A percentile compares a stretch with the other conserved stretches of the same genome.
These are phyloP conservation scores for Bryopsis sp. DNA, from an alignment of 139 green algal genomes.

Conservation along the genomic window DNA sequence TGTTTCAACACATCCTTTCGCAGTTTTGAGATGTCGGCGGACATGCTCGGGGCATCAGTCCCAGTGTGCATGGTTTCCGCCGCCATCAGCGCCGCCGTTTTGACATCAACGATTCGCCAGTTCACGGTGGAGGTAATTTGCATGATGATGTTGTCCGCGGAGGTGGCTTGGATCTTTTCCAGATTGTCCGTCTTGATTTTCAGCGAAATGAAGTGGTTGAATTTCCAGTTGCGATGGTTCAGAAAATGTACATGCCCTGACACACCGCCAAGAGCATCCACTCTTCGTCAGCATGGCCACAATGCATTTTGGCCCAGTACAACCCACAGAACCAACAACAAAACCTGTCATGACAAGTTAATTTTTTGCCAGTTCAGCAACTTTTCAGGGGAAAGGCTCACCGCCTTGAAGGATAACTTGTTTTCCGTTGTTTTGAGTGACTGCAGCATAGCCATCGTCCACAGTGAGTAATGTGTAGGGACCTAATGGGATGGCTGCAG, in stretches of 20 bases:
- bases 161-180: not conserved
- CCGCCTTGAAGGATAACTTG: too few species aligned
- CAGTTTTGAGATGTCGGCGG: not conserved
- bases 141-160: not conserved
- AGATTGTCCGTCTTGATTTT: not conserved
- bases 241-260: not conserved
- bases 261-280: too few species aligned
- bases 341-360: too few species aligned
- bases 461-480: too few species aligned
- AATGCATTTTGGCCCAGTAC: too few species aligned
- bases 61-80: not conserved
- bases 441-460: too few species aligned
- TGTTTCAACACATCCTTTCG: not conserved
- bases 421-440: too few species aligned
- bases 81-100: not conserved
- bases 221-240: slow-evolving; percentile 7
- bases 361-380: too few species aligned
- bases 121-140: not conserved
- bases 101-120: not conserved
- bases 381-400: too few species aligned
- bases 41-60: not conserved
- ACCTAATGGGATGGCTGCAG: too few species aligned
- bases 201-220: not conserved
- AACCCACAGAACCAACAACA: too few species aligned
- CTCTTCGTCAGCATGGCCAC: too few species aligned